phyloP scores from a whole-genome alignment of 78 protist species.

The Dictyostelium purpureum region DNA sequence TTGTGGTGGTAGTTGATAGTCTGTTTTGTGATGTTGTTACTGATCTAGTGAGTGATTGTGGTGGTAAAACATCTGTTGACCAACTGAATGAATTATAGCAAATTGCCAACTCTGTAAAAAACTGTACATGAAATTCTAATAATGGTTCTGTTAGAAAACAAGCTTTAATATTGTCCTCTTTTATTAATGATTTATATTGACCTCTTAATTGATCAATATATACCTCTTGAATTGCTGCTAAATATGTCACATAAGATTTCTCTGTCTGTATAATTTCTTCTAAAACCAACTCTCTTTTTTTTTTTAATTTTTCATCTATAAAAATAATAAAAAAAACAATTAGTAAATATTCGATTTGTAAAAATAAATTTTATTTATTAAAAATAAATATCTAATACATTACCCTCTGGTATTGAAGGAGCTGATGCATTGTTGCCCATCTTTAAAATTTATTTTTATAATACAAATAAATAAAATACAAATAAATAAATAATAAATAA shows the following conservation, averaged over 20 bases:
- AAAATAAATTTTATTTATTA: too few relatives aligned
- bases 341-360: too few relatives aligned
- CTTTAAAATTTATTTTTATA: too few relatives aligned
- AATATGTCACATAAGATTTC: constrained; percentile 43
- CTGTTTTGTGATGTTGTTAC: neutral
- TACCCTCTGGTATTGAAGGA: too few relatives aligned
- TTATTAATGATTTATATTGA: neutral
- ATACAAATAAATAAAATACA: too few relatives aligned
- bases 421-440: too few relatives aligned
- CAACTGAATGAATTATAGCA: constrained; percentile 53
- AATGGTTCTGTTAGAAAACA: constrained; percentile 11
- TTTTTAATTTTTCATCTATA: constrained; percentile 29
- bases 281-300: constrained; percentile 48
- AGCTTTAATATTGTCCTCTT: neutral
- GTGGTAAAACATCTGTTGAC: neutral
- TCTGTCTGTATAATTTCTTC: constrained; percentile 67
- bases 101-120: constrained; percentile 51
- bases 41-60: constrained; percentile 8
- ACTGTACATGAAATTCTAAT: constrained; percentile 30
- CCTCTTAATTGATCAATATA: constrained; percentile 31
- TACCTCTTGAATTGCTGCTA: constrained; percentile 24
- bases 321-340: too few relatives aligned
- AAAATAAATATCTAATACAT: too few relatives aligned
- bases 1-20: neutral
- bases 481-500: too few relatives aligned